Conservation (phyloP, 192 early-diverging fungal species). For the Podila verticillata region DNA sequence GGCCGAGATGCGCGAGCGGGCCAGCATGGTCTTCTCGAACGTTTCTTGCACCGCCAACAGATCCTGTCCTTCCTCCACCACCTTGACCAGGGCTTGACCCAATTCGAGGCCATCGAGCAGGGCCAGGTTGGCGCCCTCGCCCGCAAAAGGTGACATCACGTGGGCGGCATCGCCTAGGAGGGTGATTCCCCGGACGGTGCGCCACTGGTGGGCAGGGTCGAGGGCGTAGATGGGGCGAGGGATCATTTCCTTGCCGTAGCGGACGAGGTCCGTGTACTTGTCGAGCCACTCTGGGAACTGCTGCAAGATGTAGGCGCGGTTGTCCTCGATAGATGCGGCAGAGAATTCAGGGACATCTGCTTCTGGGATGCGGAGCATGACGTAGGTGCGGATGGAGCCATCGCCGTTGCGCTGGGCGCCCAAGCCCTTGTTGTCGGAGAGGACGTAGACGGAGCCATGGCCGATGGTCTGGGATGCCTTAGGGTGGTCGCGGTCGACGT, state of each 20-base stretch:
- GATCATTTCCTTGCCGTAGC: constrained; percentile 8
- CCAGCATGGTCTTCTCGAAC: constrained; percentile 28
- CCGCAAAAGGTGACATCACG: constrained; percentile 60
- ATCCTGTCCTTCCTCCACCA: constrained; percentile 6
- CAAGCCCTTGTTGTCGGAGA: constrained; percentile 38
- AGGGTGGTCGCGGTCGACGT: constrained; percentile 43
- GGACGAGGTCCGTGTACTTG: constrained; percentile 13
- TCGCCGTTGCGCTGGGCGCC: constrained; percentile 51
- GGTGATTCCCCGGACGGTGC: constrained; percentile 33
- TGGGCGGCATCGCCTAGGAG: constrained; percentile 62
- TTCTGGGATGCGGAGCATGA: constrained; percentile 40
- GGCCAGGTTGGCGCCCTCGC: constrained; percentile 60
- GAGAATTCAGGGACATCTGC: neutral
- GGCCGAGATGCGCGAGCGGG: constrained; percentile 2
- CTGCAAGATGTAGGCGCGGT: constrained; percentile 13
- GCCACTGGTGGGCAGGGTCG: constrained; percentile 40
- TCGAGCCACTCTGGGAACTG: constrained; percentile 31
- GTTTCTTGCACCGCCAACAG: neutral
- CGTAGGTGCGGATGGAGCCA: constrained; percentile 40
- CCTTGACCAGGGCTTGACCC: constrained; percentile 7
- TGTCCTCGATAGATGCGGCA: neutral
- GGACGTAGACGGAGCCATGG: constrained; percentile 46
- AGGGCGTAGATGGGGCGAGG: constrained; percentile 44
- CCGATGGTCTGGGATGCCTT: constrained; percentile 42
- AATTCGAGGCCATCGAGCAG: constrained; percentile 45